Evolutionary conservation across 2,329 filamentous ascomycete species (phyloP).

Genomic region (Fusarium oxysporum): DNA sequence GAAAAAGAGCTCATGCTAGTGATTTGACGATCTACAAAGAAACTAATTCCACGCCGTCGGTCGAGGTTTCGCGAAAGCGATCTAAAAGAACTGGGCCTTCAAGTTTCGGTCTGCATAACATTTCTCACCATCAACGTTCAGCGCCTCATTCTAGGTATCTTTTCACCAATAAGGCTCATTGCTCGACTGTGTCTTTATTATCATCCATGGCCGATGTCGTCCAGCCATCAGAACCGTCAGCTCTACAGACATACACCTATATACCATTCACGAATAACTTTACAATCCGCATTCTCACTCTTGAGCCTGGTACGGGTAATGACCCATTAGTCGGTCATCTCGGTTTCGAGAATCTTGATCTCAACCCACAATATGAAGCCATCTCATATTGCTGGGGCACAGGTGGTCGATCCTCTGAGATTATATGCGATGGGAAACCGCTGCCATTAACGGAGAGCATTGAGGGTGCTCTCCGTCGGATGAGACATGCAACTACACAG

Average conservation of each 20-base stretch:
- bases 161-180: not conserved
- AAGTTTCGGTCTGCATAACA: not conserved
- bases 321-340: slow-evolving; percentile 47
- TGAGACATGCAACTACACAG: slow-evolving; percentile 41
- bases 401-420: slow-evolving; percentile 36
- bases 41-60: not conserved
- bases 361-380: slow-evolving; percentile 46
- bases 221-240: not conserved
- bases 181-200: slow-evolving; percentile 8
- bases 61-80: not conserved
- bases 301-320: slow-evolving; percentile 45
- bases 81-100: slow-evolving; percentile 22
- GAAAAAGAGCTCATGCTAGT: not conserved
- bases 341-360: slow-evolving; percentile 40
- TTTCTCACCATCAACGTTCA: not conserved
- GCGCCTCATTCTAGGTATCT: not conserved
- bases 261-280: slow-evolving; percentile 31
- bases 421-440: slow-evolving; percentile 39
- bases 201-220: slow-evolving; percentile 32
- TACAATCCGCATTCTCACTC: slow-evolving; percentile 49
- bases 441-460: slow-evolving; percentile 49
- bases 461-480: slow-evolving; percentile 46
- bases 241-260: slow-evolving; percentile 36
- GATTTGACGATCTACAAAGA: not conserved
- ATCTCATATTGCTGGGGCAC: slow-evolving; percentile 54